These are phyloP conservation scores for Casaregolazyma lundiana DNA, from an alignment of 1,139 yeast genomes.

Conservation along the genomic window DNA sequence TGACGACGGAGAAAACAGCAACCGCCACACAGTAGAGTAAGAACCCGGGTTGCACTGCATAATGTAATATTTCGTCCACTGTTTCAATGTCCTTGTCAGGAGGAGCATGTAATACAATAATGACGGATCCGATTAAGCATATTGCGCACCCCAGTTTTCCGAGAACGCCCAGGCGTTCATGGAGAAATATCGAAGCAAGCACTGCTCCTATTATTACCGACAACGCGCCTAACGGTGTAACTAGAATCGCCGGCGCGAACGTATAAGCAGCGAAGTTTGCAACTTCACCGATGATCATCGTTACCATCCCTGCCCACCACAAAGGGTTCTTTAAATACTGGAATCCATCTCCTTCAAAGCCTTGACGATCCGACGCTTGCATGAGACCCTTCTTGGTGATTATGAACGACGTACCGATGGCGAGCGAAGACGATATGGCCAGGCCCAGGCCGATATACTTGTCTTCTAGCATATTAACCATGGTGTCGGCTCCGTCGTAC, in stretches of 20 bases:
- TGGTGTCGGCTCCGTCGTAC: conserved; percentile 19
- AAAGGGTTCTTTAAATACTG: conserved; percentile 78
- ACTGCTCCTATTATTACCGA: conserved; percentile 87
- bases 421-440: conserved; percentile 83
- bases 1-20: conserved; percentile 61
- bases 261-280: conserved; percentile 95
- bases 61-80: conserved; percentile 78
- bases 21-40: conserved; percentile 62
- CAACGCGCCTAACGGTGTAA: conserved; percentile 87
- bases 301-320: conserved; percentile 92
- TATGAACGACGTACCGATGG: conserved; percentile 86
- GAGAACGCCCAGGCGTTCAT: conserved; percentile 80
- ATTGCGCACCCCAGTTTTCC: conserved; percentile 96
- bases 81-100: conserved; percentile 86
- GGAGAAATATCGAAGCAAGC: conserved; percentile 75
- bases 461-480: conserved; percentile 47
- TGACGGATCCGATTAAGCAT: conserved; percentile 84
- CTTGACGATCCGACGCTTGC: conserved; percentile 63
- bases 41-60: conserved; percentile 80
- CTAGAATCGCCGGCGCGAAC: conserved; percentile 90
- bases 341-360: conserved; percentile 51
- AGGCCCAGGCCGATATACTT: conserved; percentile 85
- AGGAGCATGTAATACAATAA: conserved; percentile 88
- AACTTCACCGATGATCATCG: conserved; percentile 89
- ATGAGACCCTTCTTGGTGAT: conserved; percentile 83